Base-by-base conservation (phyloP, 1,139 yeast species). In the Geotrichum restrictum region DNA sequence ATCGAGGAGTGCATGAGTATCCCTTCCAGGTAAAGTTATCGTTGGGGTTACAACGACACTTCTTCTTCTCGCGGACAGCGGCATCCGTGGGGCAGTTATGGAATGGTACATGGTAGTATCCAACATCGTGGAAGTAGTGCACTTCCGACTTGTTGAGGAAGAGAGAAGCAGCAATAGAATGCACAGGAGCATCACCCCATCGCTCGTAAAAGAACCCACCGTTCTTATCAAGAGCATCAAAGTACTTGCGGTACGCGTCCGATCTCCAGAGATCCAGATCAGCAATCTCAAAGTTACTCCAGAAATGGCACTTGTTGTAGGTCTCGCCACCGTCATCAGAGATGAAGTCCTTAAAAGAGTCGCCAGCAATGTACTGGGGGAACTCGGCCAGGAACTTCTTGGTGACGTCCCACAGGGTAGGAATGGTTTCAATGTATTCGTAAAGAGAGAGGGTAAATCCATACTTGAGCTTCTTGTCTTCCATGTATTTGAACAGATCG, bases 181-280 rank as follows among this genome's bases (percentile, higher is more conserved):
- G 96, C 22, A 88, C 81, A 4, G 96, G 96, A 0, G 96, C 96
- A 69, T 89, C 96, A 32, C 96, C 96, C 97, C 97, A 89, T 66
- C 96, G 76, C 68, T 89, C 96, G 68, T 89, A 89, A 72, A 86
- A 89, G 72, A 89, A 89, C 2, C 95, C 95, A 38, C 96, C 96
- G 0, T 83, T 76, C 56, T 74, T 64, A 67, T 89, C 97, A 61
- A 89, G 75, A 60, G 76, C 70, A 18, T 86, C 80, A 63, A 89
- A 89, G 69, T 82, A 89, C 42, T 76, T 77, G 14, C 74, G 68
- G 68, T 89, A 89, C 1, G 83, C 82, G 42, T 79, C 75, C 10
- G 80, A 71, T 62, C 95, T 72, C 84, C 88, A 88, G 65, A 89
- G 83, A 59, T 84, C 83, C 62, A 89, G 74, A 56, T 81, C 79